Evolutionary conservation across 805 yeast genomes (phyloP).

Genomic region (Starmerella floricola): DNA sequence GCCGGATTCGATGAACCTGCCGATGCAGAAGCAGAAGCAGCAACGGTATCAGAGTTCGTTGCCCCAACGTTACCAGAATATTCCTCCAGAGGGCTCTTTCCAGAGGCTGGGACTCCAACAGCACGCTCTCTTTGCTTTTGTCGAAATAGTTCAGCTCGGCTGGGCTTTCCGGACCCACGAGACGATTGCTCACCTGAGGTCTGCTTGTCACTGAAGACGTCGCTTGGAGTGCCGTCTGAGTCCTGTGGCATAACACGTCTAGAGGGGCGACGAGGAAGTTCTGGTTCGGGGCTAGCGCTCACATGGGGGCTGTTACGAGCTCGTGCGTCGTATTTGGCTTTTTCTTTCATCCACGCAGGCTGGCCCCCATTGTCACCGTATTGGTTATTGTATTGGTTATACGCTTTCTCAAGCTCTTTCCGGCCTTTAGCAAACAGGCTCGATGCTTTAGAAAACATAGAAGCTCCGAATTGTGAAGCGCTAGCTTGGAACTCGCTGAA

Average conservation of each 20-base stretch:
- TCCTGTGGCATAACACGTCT: neutral
- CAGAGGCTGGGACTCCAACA: neutral
- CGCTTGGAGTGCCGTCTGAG: neutral
- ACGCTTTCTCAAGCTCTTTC: conserved; percentile 48
- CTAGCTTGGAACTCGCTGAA: conserved; percentile 26
- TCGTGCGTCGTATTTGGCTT: conserved; percentile 23
- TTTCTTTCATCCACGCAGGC: conserved; percentile 71
- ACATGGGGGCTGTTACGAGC: neutral
- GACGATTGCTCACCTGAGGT: no score
- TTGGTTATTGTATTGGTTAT: conserved; percentile 42
- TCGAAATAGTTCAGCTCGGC: conserved; percentile 18
- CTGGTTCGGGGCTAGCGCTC: conserved; percentile 1
- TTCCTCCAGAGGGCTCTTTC: no score
- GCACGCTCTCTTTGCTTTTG: conserved; percentile 13
- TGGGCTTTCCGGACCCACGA: conserved; percentile 4
- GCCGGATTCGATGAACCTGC: neutral
- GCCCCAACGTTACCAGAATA: no score
- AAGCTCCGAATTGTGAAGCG: conserved; percentile 44
- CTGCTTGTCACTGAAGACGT: no score
- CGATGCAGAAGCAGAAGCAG: no score
- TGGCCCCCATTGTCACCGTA: conserved; percentile 27
- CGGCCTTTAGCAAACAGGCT: conserved; percentile 46
- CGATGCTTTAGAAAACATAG: conserved; percentile 49
- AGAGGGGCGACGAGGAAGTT: neutral
- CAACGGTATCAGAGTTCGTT: no score